Conservation (phyloP, 1,284 basidiomycete species). For the Sporisorium graminicola region DNA sequence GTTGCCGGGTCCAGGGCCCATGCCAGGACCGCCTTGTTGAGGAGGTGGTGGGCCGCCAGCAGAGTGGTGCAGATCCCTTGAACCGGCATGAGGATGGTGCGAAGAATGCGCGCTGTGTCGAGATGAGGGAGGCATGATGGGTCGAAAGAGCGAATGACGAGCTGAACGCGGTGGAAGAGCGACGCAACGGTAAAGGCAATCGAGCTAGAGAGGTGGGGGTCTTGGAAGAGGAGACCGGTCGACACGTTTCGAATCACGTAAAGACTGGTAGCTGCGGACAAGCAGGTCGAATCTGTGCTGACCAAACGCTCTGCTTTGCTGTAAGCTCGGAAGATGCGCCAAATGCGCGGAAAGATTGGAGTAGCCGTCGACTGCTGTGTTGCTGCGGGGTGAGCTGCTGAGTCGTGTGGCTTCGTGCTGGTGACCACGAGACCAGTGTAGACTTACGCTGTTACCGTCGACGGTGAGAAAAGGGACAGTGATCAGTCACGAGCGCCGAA, state of each 20-base stretch:
- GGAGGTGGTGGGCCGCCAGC: conserved; percentile 36
- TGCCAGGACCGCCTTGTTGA: conserved; percentile 31
- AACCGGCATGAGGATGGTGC: conserved; percentile 44
- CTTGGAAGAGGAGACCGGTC: neutral
- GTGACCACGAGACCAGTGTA: conserved; percentile 4
- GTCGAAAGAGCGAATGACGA: no score
- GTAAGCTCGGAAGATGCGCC: neutral
- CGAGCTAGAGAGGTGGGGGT: neutral
- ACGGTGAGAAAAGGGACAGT: no score
- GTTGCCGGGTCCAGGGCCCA: conserved; percentile 32
- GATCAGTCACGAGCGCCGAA: no score
- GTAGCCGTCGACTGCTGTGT: neutral
- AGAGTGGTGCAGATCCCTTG: conserved; percentile 31
- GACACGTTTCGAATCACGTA: neutral
- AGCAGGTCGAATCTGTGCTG: neutral
- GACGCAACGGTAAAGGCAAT: no score
- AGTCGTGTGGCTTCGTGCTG: conserved; percentile 1
- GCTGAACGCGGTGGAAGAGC: no score
- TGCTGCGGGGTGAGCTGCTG: neutral
- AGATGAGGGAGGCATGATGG: conserved; percentile 44
- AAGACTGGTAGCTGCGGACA: neutral
- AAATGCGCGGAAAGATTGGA: neutral
- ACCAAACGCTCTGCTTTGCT: neutral
- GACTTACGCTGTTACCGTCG: no score
- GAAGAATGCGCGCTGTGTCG: conserved; percentile 43